These are phyloP conservation scores for Astrothelium subdiscretum DNA, from an alignment of 495 filamentous ascomycete species.

Conservation along the genomic window DNA sequence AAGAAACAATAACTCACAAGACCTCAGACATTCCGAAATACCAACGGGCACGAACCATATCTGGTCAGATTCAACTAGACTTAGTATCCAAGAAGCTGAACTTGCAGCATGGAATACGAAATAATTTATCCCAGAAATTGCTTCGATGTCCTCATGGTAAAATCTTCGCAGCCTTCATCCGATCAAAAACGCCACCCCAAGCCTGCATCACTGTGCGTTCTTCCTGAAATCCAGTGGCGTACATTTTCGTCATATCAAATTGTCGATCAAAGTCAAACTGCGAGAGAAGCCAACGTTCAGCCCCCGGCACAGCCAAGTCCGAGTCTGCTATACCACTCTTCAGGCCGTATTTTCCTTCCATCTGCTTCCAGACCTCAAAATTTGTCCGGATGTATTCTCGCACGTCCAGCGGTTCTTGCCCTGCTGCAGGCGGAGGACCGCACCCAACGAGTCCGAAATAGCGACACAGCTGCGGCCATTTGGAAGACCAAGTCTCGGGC, in stretches of 20 bases:
- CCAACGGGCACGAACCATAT: background rate
- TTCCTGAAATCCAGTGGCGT: conserved; percentile 21
- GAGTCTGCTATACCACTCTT: conserved; percentile 23
- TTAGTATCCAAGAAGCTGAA: no score
- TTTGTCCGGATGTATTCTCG: conserved; percentile 23
- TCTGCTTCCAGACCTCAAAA: conserved; percentile 19
- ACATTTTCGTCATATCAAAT: conserved; percentile 26
- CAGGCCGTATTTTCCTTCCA: conserved; percentile 21
- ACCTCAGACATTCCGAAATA: background rate
- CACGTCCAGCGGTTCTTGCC: conserved; percentile 10
- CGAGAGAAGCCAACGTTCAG: conserved; percentile 25
- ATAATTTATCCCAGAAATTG: background rate
- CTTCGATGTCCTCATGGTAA: conserved; percentile 14
- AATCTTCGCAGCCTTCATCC: conserved; percentile 22
- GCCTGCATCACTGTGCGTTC: conserved; percentile 18
- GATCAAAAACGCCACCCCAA: conserved; percentile 23
- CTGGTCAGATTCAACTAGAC: no score
- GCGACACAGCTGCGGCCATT: conserved; percentile 22
- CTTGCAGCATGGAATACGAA: no score
- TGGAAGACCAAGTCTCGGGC: conserved; percentile 17
- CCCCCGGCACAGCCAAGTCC: conserved; percentile 18
- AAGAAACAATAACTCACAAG: no score
- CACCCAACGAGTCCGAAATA: conserved; percentile 26
- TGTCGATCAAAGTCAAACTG: conserved; percentile 28
- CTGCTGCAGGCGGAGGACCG: conserved; percentile 4